phyloP scores from a whole-genome alignment of 768 basidiomycete genomes.

The Pleurotus citrinopileatus region DNA sequence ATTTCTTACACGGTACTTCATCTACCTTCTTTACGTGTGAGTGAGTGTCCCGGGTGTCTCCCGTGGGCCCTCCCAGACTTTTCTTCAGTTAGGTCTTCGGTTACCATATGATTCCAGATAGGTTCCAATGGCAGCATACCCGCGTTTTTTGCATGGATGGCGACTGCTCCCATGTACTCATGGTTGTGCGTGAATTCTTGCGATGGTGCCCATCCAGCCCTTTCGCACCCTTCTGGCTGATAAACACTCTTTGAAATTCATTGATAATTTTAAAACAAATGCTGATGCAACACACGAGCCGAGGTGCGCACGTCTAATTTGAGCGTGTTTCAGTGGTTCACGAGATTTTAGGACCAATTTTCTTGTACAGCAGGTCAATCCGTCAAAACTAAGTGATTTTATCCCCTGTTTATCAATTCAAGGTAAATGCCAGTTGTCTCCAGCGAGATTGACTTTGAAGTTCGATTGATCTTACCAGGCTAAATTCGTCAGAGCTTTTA shows the following conservation, averaged over 20 bases:
- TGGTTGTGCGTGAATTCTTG: not conserved
- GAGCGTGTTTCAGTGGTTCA: conserved; percentile 2
- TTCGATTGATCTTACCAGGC: conserved; percentile 2
- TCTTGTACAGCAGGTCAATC: not conserved
- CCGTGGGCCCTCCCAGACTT: not conserved
- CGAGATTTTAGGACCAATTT: conserved; percentile 2
- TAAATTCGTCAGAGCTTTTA: conserved; percentile 6
- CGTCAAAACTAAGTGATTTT: not conserved
- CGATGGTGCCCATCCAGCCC: not conserved
- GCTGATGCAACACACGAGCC: conserved; percentile 5
- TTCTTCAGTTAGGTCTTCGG: not conserved
- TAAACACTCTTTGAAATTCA: conserved; percentile 2
- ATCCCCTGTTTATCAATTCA: not conserved
- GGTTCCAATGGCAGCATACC: not conserved
- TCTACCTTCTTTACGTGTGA: not conserved
- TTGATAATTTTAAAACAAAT: conserved; percentile 2
- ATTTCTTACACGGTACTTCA: not conserved
- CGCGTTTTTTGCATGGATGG: not conserved
- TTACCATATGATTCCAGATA: conserved; percentile 1
- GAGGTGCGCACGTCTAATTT: not conserved
- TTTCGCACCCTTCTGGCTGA: not conserved
- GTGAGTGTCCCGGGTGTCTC: not conserved
- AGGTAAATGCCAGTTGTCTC: not conserved
- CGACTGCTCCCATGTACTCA: not conserved
- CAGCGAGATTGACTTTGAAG: not conserved